Base-by-base conservation (phyloP, 805 yeast species). In the Metschnikowia koreensis region DNA sequence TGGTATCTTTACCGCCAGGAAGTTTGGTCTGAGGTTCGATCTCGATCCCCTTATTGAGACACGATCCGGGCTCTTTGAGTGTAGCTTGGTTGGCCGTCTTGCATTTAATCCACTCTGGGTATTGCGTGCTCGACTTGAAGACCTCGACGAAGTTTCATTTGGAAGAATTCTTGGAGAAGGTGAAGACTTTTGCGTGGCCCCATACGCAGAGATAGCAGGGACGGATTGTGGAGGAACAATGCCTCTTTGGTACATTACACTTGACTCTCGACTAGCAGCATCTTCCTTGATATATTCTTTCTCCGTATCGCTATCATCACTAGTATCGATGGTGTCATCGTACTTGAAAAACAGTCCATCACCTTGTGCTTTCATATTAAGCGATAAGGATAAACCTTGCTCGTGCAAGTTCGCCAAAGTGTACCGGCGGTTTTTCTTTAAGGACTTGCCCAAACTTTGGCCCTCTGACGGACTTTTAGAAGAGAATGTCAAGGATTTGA, bases 1-100 rank as follows among this genome's bases (percentile, higher is more conserved):
- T 1, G 94, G 94, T 46, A 87, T 76, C 45, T 86, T 83, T 41
- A 82, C 85, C 2, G 93, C 86, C 36, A 87, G 81, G 58, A 88
- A 84, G 43, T 81, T 81, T 0, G 91, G 89, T 44, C 81, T 74
- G 38, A 75, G 66, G 50, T 73, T 71, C 13, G 75, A 66, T 13
- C 64, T 60, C 1, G 74, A 66, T 1, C 76, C 66, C 42, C 69
- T 63, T 8, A 66, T 50, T 1, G 77, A 71, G 7, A 66, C 34
- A 36, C 62, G 68, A 49, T 68, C 74, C 0, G 66, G 50, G 31
- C 58, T 52, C 13, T 22, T 38, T 7, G 40, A 40, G 1, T 40
- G 39, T 47, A 51, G 40, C 6, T 46, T 44, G 2, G 45, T 41
- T 7, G 39, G n/a, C 39, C 48, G 37, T 12, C 38, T 51, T 26